Evolutionary conservation across 2,329 filamentous ascomycete species (phyloP).

Genomic region (Hypoxylon sp.): DNA sequence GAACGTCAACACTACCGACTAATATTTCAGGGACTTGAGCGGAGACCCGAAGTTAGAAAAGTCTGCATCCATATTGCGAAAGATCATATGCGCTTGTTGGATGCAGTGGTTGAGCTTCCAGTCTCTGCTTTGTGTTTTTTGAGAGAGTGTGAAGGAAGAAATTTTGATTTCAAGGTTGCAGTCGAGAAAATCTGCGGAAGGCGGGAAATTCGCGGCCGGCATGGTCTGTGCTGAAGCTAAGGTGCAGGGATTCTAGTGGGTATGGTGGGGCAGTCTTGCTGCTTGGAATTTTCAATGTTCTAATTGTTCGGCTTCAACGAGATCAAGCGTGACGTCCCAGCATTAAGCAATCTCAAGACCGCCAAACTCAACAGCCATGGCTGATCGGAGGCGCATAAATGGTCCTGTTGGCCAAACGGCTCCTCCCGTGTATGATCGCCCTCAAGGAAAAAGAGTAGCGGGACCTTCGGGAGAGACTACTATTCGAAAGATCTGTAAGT

Average conservation of each 20-base stretch:
- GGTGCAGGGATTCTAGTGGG: slow-evolving; percentile 13
- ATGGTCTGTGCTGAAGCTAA: slow-evolving; percentile 41
- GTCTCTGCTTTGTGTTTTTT: slow-evolving; percentile 8
- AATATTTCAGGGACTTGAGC: neutral
- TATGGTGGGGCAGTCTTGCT: slow-evolving; percentile 41
- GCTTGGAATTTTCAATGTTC: slow-evolving; percentile 40
- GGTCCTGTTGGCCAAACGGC: slow-evolving; percentile 84
- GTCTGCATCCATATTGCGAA: neutral
- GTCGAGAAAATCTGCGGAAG: slow-evolving; percentile 34
- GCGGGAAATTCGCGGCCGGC: slow-evolving; percentile 21
- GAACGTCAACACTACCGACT: neutral
- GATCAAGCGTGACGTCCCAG: slow-evolving; percentile 35
- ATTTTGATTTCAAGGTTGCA: slow-evolving; percentile 23
- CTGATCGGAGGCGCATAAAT: slow-evolving; percentile 91
- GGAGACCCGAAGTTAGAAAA: neutral
- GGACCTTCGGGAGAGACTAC: slow-evolving; percentile 75
- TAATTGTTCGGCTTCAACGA: slow-evolving; percentile 26
- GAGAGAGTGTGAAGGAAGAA: slow-evolving; percentile 30
- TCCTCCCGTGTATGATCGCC: slow-evolving; percentile 77
- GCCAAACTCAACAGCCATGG: slow-evolving; percentile 64
- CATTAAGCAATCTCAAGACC: slow-evolving; percentile 17
- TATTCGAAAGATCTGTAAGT: slow-evolving; percentile 88
- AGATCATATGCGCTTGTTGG: neutral
- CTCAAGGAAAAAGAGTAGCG: slow-evolving; percentile 62
- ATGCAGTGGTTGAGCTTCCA: neutral